Conservation (phyloP, 805 yeast species). For the Geotrichum ghanense region DNA sequence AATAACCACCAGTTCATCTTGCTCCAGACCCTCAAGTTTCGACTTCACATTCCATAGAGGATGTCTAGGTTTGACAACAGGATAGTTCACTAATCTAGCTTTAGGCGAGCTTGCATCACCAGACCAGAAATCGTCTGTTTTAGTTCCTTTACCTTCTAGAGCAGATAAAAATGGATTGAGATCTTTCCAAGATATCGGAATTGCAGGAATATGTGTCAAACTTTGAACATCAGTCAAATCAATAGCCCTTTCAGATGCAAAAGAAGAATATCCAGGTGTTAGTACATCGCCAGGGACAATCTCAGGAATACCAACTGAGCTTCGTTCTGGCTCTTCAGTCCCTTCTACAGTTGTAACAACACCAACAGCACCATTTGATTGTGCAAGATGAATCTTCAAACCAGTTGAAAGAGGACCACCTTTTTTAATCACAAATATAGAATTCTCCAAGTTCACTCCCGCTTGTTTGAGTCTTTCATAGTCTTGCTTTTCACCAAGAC, state of each 20-base stretch:
- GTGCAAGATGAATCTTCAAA: slow-evolving; percentile 44
- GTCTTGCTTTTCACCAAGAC: slow-evolving; percentile 54
- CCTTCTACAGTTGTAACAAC: slow-evolving; percentile 50
- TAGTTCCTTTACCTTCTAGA: slow-evolving; percentile 30
- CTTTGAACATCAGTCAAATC: slow-evolving; percentile 39
- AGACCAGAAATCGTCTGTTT: slow-evolving; percentile 30
- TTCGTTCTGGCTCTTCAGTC: slow-evolving; percentile 38
- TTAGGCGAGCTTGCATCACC: slow-evolving; percentile 24
- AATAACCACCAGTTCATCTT: slow-evolving; percentile 55
- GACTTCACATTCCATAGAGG: slow-evolving; percentile 72
- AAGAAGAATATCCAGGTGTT: slow-evolving; percentile 63
- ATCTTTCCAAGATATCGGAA: slow-evolving; percentile 70
- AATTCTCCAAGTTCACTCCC: slow-evolving; percentile 32
- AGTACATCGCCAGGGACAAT: slow-evolving; percentile 68
- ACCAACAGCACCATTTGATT: slow-evolving; percentile 46
- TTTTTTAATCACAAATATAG: slow-evolving; percentile 50
- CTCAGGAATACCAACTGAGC: slow-evolving; percentile 19
- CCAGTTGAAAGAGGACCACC: slow-evolving; percentile 41
- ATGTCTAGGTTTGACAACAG: slow-evolving; percentile 41
- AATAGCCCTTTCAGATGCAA: slow-evolving; percentile 29
- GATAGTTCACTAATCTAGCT: slow-evolving; percentile 28
- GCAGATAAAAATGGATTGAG: slow-evolving; percentile 35
- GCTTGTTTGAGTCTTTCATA: slow-evolving; percentile 30
- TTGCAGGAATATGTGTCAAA: slow-evolving; percentile 61
- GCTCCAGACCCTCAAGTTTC: slow-evolving; percentile 70